Conservation (phyloP, 495 filamentous ascomycete genomes). For the Penicillium fimorum region DNA sequence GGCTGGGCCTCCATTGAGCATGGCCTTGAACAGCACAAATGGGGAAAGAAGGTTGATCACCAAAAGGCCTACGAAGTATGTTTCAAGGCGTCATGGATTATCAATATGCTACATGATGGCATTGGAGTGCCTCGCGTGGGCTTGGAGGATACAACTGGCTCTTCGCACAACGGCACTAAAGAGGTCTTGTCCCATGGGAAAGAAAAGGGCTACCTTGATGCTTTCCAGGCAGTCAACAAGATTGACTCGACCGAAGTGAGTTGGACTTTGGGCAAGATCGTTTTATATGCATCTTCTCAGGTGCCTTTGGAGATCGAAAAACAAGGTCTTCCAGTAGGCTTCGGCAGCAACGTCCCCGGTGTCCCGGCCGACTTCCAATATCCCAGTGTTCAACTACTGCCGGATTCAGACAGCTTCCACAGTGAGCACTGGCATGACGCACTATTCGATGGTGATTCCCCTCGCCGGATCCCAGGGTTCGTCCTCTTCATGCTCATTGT, state of each 20-base stretch:
- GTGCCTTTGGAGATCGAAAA: constrained; percentile 61
- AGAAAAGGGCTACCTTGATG: constrained; percentile 76
- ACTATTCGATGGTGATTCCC: constrained; percentile 57
- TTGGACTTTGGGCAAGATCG: constrained; percentile 97
- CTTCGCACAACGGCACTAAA: constrained; percentile 70
- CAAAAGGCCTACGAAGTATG: constrained; percentile 80
- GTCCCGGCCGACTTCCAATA: constrained; percentile 80
- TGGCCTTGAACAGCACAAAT: constrained; percentile 61
- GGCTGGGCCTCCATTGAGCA: constrained; percentile 74
- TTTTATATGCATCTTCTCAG: constrained; percentile 93
- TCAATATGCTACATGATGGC: constrained; percentile 91
- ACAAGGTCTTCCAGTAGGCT: constrained; percentile 75
- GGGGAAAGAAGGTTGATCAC: constrained; percentile 74
- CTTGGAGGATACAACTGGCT: constrained; percentile 57
- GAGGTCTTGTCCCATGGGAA: constrained; percentile 66
- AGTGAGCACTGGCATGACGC: constrained; percentile 73
- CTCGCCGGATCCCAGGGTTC: constrained; percentile 70
- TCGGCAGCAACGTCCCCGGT: constrained; percentile 73
- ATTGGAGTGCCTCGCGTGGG: constrained; percentile 93
- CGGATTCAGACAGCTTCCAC: constrained; percentile 45
- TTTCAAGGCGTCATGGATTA: constrained; percentile 97
- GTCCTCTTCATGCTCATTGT: constrained; percentile 73
- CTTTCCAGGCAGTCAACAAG: constrained; percentile 93
- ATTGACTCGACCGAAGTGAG: constrained; percentile 92
- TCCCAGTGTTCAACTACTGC: constrained; percentile 61